Conservation (phyloP, 805 yeast genomes). For the Wilhelminamyces savonicus region DNA sequence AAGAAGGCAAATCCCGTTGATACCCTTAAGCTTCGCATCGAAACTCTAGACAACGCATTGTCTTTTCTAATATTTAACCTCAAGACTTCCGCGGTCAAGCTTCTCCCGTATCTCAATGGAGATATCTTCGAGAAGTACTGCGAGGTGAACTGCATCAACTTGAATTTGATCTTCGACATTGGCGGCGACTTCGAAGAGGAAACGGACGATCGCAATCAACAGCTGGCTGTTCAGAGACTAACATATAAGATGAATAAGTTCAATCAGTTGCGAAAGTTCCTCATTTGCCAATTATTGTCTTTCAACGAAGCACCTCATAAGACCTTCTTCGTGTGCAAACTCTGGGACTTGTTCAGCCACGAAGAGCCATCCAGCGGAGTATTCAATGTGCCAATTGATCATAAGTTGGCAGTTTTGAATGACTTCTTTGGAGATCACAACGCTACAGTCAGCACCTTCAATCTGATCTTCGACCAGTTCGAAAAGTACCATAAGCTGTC, state of each 20-base stretch:
- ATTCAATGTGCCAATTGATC: too few species aligned
- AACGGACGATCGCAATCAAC: constrained; percentile 1
- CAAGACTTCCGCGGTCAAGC: constrained; percentile 18
- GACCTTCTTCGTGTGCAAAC: constrained; percentile 26
- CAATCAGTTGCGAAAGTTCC: constrained; percentile 30
- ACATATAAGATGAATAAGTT: constrained; percentile 19
- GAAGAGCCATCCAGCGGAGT: too few species aligned
- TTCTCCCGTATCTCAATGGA: constrained; percentile 31
- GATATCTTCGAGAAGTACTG: constrained; percentile 34
- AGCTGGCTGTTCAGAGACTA: constrained; percentile 6
- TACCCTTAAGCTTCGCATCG: constrained; percentile 1
- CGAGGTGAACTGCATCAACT: constrained; percentile 27
- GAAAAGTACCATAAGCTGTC: constrained; percentile 7
- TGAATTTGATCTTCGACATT: constrained; percentile 10
- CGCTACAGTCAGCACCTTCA: constrained; percentile 14
- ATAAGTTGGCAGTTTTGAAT: constrained; percentile 13
- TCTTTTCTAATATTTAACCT: constrained; percentile 22
- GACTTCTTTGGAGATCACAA: constrained; percentile 18
- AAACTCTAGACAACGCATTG: constrained; percentile 19
- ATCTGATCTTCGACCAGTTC: constrained; percentile 21
- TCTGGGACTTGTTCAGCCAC: constrained; percentile 14
- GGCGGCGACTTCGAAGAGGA: neutral
- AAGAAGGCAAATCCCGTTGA: constrained; percentile 1
- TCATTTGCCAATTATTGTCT: constrained; percentile 33
- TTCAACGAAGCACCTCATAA: constrained; percentile 21